Evolutionary conservation across 805 yeast genomes (phyloP), one percentile per base, ranked within the genome.

Genomic region (Barnettozyma siamensis): DNA sequence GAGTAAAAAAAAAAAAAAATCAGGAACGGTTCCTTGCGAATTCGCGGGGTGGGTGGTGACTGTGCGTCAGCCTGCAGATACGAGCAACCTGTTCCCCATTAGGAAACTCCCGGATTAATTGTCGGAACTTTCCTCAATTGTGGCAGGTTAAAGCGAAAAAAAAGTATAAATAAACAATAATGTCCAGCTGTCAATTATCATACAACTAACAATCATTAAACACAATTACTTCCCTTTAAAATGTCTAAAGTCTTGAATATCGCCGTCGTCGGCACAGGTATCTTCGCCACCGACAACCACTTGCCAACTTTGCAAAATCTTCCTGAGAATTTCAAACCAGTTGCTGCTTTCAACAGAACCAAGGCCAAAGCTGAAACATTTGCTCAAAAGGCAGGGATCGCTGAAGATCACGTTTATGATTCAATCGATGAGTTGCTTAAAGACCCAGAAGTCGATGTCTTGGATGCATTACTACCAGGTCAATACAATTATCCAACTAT

Each of bases 381-480:
- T 57, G 95, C 95, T 12, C 55, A 69, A 37, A 62, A 65, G 31
- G 88, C 93, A 13, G 70, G 68, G 6, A 70, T 81, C 41, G 57
- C 66, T 11, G 55, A 64, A 5, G 50, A 64, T 4, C 75, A 76
- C 29, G 55, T 54, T 33, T 48, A 49, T 35, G 55, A 48, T 30
- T 43, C 59, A 5, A 38, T 53, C 11, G 59, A 54, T 3, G 42
- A 32, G n/a, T 73, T 84, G 15, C 67, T 88, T 53, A 61, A 65
- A 33, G 88, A 84, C 57, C 69, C 77, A n/a, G 61, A 73, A 0
- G 75, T 88, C 33, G 93, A 85, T 46, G 73, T 81, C 24, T 73
- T 91, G 23, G 97, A 91, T 58, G 94, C 88, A 3, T 70, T 89
- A 47, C 73, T 91, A 40, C 98, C 98, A n/a, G 95, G 81, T 1